A percentile compares a stretch with the other conserved stretches of the same genome.
These are phyloP conservation scores for Psilocybe subaeruginosa DNA, from an alignment of 768 basidiomycete species.

Conservation along the genomic window DNA sequence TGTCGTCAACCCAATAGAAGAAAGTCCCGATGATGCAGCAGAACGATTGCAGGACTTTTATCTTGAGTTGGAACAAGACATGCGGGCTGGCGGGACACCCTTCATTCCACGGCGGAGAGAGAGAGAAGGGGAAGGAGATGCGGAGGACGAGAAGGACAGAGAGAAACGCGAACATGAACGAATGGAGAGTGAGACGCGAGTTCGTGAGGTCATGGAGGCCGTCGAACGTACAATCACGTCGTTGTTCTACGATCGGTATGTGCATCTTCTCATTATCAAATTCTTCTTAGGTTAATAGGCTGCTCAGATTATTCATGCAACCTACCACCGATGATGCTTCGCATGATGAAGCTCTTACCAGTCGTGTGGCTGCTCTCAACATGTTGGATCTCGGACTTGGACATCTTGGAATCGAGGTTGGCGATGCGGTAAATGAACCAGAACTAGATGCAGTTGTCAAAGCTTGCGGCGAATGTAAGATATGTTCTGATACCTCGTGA, in stretches of 20 bases:
- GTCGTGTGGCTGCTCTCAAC: conserved; percentile 88
- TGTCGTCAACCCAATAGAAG: conserved; percentile 45
- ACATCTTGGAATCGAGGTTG: conserved; percentile 87
- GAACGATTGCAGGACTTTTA: conserved; percentile 76
- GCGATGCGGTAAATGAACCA: conserved; percentile 39
- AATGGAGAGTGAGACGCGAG: conserved; percentile 44
- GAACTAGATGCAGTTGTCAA: conserved; percentile 68
- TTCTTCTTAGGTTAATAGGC: background rate
- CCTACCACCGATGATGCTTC: conserved; percentile 68
- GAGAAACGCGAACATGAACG: conserved; percentile 37
- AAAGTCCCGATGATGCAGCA: conserved; percentile 53
- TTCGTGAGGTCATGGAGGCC: conserved; percentile 66
- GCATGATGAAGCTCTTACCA: conserved; percentile 90
- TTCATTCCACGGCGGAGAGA: conserved; percentile 31
- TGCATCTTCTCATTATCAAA: background rate
- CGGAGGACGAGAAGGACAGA: conserved; percentile 29
- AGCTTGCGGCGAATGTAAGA: conserved; percentile 77
- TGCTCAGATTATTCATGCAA: conserved; percentile 73
- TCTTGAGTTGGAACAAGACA: conserved; percentile 61
- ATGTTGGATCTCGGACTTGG: conserved; percentile 87
- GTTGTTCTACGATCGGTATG: conserved; percentile 83
- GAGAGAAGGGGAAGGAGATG: conserved; percentile 25
- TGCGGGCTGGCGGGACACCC: conserved; percentile 45
- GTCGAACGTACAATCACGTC: conserved; percentile 75
- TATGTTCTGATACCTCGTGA: background rate